Evolutionary conservation across 176 grass and related monocot genomes (phyloP).

Genomic region (Poa annua): DNA sequence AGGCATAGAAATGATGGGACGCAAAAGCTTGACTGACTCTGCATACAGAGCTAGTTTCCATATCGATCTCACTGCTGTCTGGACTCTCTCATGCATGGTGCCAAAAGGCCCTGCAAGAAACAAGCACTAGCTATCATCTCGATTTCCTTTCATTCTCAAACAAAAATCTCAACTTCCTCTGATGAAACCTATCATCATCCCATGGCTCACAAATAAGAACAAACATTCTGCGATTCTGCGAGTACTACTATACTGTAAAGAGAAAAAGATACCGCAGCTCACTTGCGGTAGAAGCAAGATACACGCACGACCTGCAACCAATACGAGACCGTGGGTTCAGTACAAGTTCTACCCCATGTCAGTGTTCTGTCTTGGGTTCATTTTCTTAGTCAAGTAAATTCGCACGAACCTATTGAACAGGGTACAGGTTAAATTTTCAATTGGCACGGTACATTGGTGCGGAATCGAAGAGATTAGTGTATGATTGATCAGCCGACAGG

Average conservation of each 20-base stretch:
- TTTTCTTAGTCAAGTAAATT: not conserved
- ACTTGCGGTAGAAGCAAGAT: not conserved
- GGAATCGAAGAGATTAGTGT: constrained; percentile 1
- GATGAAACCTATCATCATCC: not conserved
- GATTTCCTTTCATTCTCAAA: not conserved
- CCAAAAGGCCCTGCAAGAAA: not conserved
- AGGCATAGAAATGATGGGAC: constrained; percentile 13
- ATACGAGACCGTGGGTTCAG: not conserved
- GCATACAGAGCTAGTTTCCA: constrained; percentile 1
- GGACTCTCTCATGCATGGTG: not conserved
- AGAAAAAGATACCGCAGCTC: not conserved
- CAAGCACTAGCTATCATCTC: not conserved
- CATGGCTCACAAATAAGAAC: not conserved
- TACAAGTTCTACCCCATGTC: not conserved
- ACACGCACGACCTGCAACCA: not conserved
- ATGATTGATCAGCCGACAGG: constrained; percentile 26
- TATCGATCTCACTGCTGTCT: not conserved
- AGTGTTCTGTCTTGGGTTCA: constrained; percentile 5
- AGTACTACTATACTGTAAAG: not conserved
- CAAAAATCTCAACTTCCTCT: not conserved
- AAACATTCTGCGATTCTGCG: not conserved
- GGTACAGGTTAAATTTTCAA: not conserved
- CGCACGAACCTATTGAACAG: not conserved
- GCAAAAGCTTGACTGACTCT: constrained; percentile 25
- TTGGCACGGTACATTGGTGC: not conserved